A percentile compares a stretch with the other conserved stretches of the same genome.
phyloP scores from a whole-genome alignment of 2,329 filamentous ascomycete genomes.

The Scortechinia acanthostroma region DNA sequence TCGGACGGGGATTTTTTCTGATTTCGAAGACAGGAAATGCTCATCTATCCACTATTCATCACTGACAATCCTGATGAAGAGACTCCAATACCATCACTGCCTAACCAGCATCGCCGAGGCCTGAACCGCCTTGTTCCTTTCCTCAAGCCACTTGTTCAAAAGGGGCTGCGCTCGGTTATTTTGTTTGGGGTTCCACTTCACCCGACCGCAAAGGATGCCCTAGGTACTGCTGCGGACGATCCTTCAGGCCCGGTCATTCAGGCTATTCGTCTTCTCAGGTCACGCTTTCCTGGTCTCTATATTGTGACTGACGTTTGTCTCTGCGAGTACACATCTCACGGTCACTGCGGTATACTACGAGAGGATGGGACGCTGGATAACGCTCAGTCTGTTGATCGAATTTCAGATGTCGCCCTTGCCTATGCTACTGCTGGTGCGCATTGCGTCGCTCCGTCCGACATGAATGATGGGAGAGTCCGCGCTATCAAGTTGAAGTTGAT shows the following conservation, averaged over 20 bases:
- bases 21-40: slow-evolving; percentile 75
- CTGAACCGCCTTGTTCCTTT: slow-evolving; percentile 80
- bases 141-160: slow-evolving; percentile 77
- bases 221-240: slow-evolving; percentile 88
- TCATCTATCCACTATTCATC: slow-evolving; percentile 95
- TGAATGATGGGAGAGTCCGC: slow-evolving; percentile 96
- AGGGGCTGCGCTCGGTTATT: slow-evolving; percentile 87
- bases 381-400: slow-evolving; percentile 82
- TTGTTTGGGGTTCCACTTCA: slow-evolving; percentile 88
- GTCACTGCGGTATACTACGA: slow-evolving; percentile 90
- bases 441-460: slow-evolving; percentile 93
- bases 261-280: slow-evolving; percentile 75
- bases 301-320: slow-evolving; percentile 90
- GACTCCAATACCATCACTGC: slow-evolving; percentile 80
- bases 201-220: slow-evolving; percentile 76
- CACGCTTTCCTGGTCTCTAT: slow-evolving; percentile 82
- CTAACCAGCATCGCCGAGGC: slow-evolving; percentile 81
- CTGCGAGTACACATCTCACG: slow-evolving; percentile 97
- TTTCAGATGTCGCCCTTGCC: slow-evolving; percentile 93
- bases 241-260: slow-evolving; percentile 86
- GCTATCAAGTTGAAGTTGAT: slow-evolving; percentile 98
- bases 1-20: no score
- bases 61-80: slow-evolving; percentile 92
- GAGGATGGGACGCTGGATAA: slow-evolving; percentile 94
- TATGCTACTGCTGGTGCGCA: slow-evolving; percentile 95